Evolutionary conservation across 192 early-diverging fungal species (phyloP), one percentile per base, ranked within the genome.

Genomic region (Pilobolus umbonatus): DNA sequence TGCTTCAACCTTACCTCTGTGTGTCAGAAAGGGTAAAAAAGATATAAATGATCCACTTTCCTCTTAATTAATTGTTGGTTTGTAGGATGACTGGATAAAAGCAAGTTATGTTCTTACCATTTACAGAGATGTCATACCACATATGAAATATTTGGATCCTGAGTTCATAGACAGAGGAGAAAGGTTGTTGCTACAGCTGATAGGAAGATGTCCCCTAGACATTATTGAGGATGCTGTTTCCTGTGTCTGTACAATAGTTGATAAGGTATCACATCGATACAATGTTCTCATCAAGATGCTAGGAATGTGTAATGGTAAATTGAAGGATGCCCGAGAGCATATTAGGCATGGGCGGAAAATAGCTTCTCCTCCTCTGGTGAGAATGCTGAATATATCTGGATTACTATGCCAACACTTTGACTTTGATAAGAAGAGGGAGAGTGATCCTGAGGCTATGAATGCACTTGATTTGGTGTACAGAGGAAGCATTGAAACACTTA

Each of bases 341-440:
- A 69, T 83, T 1, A 52, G 59, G 12, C 31, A 57, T 21, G 71
- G 66, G 14, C 69, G 66, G 10, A 31, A 55, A 1, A 54, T 53
- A 26, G 42, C 64, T 3, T 38, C 71, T 71, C 82, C 0, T 38
- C 69, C 24, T 72, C 75, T 25, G 76, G 70, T 40, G 52, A 80
- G 90, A 28, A 77, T 91, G n/a, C 69, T 92, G 50, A 79, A 88
- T 8, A 80, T 96, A 30, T 75, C 81, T 8, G 85, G 87, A 12
- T 66, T 89, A 39, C 56, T 91, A 5, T 85, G 86, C 39, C 80
- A 86, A 26, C 66, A 92, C 55, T 93, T 89, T 80, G 81, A 89
- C 46, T 94, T 94, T 79, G 89, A 91, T 47, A 45, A 71, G 25
- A 61, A 63, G 38, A 49, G 38, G 0, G 56, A 59, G 17, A 40